phyloP scores from a whole-genome alignment of 2,329 filamentous ascomycete species.

The Penicillium oxalicum region DNA sequence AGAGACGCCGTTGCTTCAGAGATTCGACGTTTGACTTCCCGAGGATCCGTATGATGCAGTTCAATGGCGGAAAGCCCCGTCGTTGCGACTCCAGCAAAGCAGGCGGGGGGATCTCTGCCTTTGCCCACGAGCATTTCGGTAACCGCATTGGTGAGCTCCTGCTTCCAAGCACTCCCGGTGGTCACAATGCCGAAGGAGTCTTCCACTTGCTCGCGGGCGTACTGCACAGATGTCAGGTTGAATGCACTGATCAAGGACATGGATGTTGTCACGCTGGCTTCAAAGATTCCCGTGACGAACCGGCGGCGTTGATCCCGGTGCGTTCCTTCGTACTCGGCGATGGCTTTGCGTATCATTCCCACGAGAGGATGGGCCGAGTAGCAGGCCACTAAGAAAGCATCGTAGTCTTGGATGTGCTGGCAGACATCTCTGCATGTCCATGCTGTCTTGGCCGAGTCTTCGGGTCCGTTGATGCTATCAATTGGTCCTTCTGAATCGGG shows the following conservation, averaged over 20 bases:
- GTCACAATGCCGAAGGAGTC: conserved; percentile 75
- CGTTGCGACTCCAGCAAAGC: conserved; percentile 74
- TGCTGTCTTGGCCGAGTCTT: conserved; percentile 61
- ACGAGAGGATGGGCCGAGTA: conserved; percentile 82
- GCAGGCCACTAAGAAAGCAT: conserved; percentile 81
- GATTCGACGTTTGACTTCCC: conserved; percentile 60
- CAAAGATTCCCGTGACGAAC: conserved; percentile 77
- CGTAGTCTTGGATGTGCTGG: conserved; percentile 42
- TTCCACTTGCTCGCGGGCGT: conserved; percentile 34
- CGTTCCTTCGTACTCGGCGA: conserved; percentile 21
- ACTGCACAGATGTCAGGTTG: conserved; percentile 19
- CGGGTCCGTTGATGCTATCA: conserved; percentile 69
- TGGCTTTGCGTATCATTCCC: conserved; percentile 47
- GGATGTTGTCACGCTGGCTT: conserved; percentile 66
- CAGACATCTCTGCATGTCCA: conserved; percentile 56
- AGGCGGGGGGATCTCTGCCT: conserved; percentile 32
- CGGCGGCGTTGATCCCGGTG: conserved; percentile 29
- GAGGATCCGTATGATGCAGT: conserved; percentile 62
- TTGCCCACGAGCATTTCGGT: conserved; percentile 54
- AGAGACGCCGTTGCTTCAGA: conserved; percentile 63
- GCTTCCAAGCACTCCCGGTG: conserved; percentile 78
- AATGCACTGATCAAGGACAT: conserved; percentile 50
- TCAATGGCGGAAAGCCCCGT: conserved; percentile 76
- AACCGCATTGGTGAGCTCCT: conserved; percentile 62
- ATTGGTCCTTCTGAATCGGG: conserved; percentile 45